Percentiles rank a stretch among this genome's conserved stretches.
phyloP scores from a whole-genome alignment of 352 stramenopile genomes.

The Sclerospora graminicola region DNA sequence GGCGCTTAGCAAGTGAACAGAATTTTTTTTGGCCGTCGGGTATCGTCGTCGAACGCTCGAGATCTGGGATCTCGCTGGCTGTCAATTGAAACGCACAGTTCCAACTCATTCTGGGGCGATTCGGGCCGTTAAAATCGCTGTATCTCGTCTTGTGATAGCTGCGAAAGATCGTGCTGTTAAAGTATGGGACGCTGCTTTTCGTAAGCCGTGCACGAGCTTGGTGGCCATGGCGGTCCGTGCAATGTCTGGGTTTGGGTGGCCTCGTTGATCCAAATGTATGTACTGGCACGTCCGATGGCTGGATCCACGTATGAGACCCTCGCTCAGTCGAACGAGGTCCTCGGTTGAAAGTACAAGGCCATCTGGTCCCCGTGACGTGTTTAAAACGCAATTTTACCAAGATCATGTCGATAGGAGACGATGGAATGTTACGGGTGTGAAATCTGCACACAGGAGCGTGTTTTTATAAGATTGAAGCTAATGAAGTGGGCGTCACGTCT shows the following conservation, averaged over 20 bases:
- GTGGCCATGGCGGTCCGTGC: slow-evolving; percentile 52
- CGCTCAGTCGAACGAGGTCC: slow-evolving; percentile 61
- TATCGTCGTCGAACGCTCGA: slow-evolving; percentile 44
- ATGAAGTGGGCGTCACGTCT: slow-evolving; percentile 54
- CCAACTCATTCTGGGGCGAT: slow-evolving; percentile 43
- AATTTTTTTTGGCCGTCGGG: slow-evolving; percentile 49
- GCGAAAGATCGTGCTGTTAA: slow-evolving; percentile 67
- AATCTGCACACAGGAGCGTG: slow-evolving; percentile 73
- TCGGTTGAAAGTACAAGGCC: slow-evolving; percentile 42
- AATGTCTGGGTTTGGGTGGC: slow-evolving; percentile 59
- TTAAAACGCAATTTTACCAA: slow-evolving; percentile 75
- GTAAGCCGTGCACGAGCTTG: slow-evolving; percentile 46
- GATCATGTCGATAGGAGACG: slow-evolving; percentile 65
- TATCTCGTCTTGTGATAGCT: slow-evolving; percentile 58
- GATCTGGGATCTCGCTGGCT: slow-evolving; percentile 54
- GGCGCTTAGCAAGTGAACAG: slow-evolving; percentile 51
- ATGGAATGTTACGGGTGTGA: slow-evolving; percentile 62
- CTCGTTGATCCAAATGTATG: slow-evolving; percentile 71
- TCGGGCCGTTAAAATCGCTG: slow-evolving; percentile 61
- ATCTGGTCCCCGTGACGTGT: slow-evolving; percentile 41
- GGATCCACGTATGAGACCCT: slow-evolving; percentile 77
- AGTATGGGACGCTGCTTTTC: slow-evolving; percentile 72
- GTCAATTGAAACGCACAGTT: slow-evolving; percentile 46
- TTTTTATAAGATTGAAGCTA: slow-evolving; percentile 36
- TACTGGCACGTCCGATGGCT: slow-evolving; percentile 55